These are phyloP conservation scores for Alternaria ethzedia DNA, from an alignment of 2,329 filamentous ascomycete genomes.

Conservation along the genomic window DNA sequence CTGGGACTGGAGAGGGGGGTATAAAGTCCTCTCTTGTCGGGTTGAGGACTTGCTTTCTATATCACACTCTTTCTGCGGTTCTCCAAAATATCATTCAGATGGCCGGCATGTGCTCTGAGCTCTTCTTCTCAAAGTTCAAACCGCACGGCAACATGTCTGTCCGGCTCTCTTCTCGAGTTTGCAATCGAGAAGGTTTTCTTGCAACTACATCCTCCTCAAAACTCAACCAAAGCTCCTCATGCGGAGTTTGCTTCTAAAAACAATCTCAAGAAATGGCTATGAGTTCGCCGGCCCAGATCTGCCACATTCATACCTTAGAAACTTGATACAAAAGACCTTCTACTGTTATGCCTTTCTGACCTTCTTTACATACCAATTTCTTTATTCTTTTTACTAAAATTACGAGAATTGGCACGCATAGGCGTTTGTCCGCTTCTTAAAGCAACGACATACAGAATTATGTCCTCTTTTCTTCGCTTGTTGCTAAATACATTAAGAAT, in stretches of 20 bases:
- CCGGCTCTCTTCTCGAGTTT: too few relatives aligned
- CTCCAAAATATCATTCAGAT: not conserved
- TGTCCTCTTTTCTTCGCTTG: too few relatives aligned
- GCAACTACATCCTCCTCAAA: not conserved
- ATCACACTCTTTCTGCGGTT: not conserved
- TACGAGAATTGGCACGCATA: too few relatives aligned
- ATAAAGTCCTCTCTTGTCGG: not conserved
- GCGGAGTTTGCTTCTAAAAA: not conserved
- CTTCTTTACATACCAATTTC: too few relatives aligned
- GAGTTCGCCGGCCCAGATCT: not conserved
- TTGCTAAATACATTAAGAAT: too few relatives aligned
- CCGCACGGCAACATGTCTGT: not conserved
- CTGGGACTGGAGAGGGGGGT: not conserved
- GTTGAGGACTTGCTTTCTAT: not conserved
- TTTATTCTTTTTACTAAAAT: too few relatives aligned
- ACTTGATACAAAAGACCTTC: not conserved
- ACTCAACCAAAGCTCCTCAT: too few relatives aligned
- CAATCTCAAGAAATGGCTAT: not conserved
- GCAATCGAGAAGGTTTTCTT: too few relatives aligned
- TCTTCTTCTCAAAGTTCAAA: not conserved
- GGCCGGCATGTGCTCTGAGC: not conserved
- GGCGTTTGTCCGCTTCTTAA: too few relatives aligned
- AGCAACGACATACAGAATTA: too few relatives aligned
- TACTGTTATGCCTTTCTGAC: too few relatives aligned
- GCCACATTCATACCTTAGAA: not conserved